These are phyloP conservation scores for Rubia occidens DNA, from an alignment of 305 asterid species.

Conservation along the genomic window DNA sequence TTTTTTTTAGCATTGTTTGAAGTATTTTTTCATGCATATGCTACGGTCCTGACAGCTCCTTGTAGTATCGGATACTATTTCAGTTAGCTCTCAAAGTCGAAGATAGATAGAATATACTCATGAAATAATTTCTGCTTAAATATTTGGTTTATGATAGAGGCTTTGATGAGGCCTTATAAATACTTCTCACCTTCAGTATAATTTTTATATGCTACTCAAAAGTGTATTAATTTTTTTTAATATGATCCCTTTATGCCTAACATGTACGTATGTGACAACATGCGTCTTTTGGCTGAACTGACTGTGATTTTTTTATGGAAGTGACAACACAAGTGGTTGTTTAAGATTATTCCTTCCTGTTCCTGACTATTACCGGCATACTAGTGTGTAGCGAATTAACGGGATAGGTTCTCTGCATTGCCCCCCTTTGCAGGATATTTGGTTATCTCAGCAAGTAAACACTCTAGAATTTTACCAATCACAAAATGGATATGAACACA, in stretches of 20 bases:
- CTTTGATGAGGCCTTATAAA: neutral
- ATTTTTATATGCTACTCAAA: neutral
- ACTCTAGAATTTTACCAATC: slow-evolving; percentile 22
- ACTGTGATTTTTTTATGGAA: neutral
- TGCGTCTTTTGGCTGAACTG: neutral
- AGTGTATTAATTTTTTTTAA: neutral
- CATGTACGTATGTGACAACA: neutral
- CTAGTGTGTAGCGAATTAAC: neutral
- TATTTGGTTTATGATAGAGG: neutral
- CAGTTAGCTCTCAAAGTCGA: neutral
- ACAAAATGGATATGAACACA: slow-evolving; percentile 68
- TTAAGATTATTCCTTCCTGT: neutral
- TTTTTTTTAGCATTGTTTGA: neutral
- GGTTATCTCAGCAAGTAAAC: slow-evolving; percentile 8
- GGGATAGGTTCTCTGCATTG: slow-evolving; percentile 3
- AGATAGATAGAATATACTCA: neutral
- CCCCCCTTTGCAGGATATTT: slow-evolving; percentile 27
- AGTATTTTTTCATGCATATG: neutral
- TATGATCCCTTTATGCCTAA: neutral
- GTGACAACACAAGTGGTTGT: neutral
- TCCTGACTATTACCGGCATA: neutral
- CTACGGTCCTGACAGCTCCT: neutral
- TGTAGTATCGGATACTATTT: neutral
- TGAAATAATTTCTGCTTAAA: neutral
- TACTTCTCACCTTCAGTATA: neutral